A percentile compares a stretch with the other conserved stretches of the same genome.
These are phyloP conservation scores for Beauveria varroae DNA, from an alignment of 2,329 filamentous ascomycete genomes.

Conservation along the genomic window DNA sequence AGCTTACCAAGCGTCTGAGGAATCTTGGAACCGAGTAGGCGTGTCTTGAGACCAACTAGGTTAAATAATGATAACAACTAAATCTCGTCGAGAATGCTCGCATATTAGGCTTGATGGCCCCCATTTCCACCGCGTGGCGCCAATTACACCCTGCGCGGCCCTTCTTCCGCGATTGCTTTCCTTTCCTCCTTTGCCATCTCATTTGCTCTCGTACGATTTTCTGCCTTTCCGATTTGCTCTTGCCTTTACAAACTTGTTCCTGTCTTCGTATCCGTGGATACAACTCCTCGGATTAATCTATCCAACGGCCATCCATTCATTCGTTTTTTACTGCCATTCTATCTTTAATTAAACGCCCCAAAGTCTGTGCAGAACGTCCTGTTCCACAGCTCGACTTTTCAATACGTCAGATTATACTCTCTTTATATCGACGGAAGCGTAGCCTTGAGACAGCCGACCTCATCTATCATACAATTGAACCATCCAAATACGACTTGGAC, in stretches of 20 bases:
- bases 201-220: slow-evolving; percentile 2
- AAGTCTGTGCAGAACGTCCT: background rate
- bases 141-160: background rate
- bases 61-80: background rate
- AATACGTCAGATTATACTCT: background rate
- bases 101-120: background rate
- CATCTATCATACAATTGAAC: background rate
- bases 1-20: background rate
- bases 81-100: background rate
- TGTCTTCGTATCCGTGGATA: slow-evolving; percentile 1
- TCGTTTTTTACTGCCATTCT: background rate
- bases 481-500: background rate
- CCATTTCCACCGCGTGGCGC: background rate
- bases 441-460: background rate
- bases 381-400: background rate
- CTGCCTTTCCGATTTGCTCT: background rate
- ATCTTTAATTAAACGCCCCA: background rate
- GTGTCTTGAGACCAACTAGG: slow-evolving; percentile 1
- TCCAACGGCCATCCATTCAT: background rate
- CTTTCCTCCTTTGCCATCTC: background rate
- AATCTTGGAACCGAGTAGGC: slow-evolving; percentile 4
- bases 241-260: background rate
- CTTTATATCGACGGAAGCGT: background rate
- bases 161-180: background rate
- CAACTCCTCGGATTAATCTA: background rate